These are phyloP conservation scores for Coemansia sp. DNA, from an alignment of 192 early-diverging fungal genomes.

Conservation along the genomic window DNA sequence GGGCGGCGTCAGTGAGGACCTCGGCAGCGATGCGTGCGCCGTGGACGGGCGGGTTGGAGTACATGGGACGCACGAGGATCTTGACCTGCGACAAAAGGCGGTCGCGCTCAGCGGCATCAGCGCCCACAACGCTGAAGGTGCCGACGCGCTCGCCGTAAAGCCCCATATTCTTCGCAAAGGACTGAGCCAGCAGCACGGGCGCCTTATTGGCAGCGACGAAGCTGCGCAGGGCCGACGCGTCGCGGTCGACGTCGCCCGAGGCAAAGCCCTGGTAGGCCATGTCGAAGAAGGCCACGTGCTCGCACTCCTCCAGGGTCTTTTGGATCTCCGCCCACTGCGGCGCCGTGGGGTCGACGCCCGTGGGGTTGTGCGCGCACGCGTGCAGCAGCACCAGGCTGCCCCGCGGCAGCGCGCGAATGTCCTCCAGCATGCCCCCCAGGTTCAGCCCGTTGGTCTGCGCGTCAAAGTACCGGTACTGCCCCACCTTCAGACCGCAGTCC, in stretches of 20 bases:
- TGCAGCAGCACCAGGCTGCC: slow-evolving; percentile 92
- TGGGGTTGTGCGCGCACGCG: slow-evolving; percentile 99
- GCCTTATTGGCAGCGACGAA: slow-evolving; percentile 81
- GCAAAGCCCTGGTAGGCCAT: slow-evolving; percentile 99
- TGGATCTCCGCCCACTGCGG: slow-evolving; percentile 93
- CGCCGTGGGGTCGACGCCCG: slow-evolving; percentile 94
- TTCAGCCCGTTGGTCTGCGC: slow-evolving; percentile 90
- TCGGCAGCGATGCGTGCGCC: slow-evolving; percentile 91
- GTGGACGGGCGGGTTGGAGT: slow-evolving; percentile 96
- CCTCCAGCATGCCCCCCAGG: slow-evolving; percentile 90
- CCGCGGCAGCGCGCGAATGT: slow-evolving; percentile 82
- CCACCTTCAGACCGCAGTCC: slow-evolving; percentile 85
- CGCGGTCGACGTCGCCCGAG: slow-evolving; percentile 82
- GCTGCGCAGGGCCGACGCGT: slow-evolving; percentile 92
- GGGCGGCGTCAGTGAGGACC: slow-evolving; percentile 73
- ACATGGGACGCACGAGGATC: slow-evolving; percentile 95
- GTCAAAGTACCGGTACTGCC: slow-evolving; percentile 94
- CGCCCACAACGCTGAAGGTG: slow-evolving; percentile 82
- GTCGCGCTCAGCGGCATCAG: slow-evolving; percentile 70
- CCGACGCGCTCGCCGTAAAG: slow-evolving; percentile 98
- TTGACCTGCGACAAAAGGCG: slow-evolving; percentile 91
- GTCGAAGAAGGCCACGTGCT: slow-evolving; percentile 96
- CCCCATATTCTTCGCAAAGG: slow-evolving; percentile 99
- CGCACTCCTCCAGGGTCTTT: slow-evolving; percentile 70
- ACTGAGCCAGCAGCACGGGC: slow-evolving; percentile 85